Evolutionary conservation across 345 rosid genomes (phyloP).

Genomic region (Geranium rotundifolium): DNA sequence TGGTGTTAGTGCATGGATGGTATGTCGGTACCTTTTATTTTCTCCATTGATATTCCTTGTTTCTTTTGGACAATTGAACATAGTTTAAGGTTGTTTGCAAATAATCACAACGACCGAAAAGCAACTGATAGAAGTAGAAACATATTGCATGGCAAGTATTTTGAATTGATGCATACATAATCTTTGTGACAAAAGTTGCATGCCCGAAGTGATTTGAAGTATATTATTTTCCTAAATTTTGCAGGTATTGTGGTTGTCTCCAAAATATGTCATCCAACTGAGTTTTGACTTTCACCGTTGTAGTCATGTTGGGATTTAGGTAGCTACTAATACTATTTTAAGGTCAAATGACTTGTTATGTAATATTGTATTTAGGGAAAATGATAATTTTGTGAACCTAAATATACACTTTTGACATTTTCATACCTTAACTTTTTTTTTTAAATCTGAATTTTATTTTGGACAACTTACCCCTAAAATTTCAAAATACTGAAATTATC

Average conservation of each 20-base stretch:
- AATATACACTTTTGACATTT: too few relatives aligned
- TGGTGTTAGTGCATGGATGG: constrained; percentile 93
- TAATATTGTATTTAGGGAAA: too few relatives aligned
- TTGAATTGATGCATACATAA: background rate
- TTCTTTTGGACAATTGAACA: too few relatives aligned
- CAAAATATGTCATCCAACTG: constrained; percentile 87
- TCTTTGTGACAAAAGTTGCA: background rate
- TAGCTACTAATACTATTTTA: constrained; percentile 1
- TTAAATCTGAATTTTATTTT: too few relatives aligned
- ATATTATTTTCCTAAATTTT: background rate
- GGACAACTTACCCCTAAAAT: too few relatives aligned
- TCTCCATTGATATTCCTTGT: too few relatives aligned
- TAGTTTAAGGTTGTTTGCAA: constrained; percentile 56
- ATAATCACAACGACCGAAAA: constrained; percentile 44
- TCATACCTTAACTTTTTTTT: too few relatives aligned
- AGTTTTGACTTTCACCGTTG: constrained; percentile 86
- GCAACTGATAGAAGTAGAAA: constrained; percentile 81
- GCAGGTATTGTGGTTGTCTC: constrained; percentile 92
- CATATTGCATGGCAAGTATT: constrained; percentile 58
- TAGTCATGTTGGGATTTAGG: constrained; percentile 97
- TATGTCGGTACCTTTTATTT: constrained; percentile 23
- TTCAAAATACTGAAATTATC: too few relatives aligned
- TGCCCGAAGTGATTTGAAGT: too few relatives aligned
- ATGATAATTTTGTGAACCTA: too few relatives aligned
- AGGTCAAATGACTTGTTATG: too few relatives aligned